Evolutionary conservation across 2,329 filamentous ascomycete species (phyloP).

Genomic region (Xylariaceae sp.): DNA sequence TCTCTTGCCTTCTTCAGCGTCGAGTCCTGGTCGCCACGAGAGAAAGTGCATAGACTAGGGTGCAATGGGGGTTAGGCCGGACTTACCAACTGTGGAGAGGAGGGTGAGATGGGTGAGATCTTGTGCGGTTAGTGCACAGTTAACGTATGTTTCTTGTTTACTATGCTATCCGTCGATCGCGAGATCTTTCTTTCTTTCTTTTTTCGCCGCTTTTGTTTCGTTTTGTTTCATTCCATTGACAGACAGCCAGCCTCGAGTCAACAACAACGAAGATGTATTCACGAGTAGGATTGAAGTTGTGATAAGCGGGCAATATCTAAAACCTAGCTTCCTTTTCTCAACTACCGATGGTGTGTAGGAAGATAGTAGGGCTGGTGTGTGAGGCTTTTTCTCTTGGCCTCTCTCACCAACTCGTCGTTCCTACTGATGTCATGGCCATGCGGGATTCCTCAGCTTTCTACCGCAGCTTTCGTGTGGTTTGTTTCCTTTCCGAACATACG

Average conservation of each 20-base stretch:
- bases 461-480: background rate
- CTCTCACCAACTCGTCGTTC: background rate
- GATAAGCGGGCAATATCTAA: background rate
- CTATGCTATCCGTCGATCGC: background rate
- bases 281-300: no score
- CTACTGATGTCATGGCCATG: background rate
- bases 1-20: background rate
- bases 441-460: background rate
- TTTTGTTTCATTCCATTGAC: background rate
- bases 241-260: background rate
- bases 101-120: background rate
- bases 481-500: no score
- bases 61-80: background rate
- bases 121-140: background rate
- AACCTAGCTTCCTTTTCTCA: background rate
- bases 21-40: background rate
- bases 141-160: background rate
- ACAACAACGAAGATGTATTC: background rate
- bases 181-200: background rate
- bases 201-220: background rate
- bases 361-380: background rate
- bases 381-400: background rate
- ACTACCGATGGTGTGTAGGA: background rate
- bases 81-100: background rate
- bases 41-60: background rate